Evolutionary conservation across 2,329 filamentous ascomycete species (phyloP).

Genomic region (Colletotrichum brevisporum): DNA sequence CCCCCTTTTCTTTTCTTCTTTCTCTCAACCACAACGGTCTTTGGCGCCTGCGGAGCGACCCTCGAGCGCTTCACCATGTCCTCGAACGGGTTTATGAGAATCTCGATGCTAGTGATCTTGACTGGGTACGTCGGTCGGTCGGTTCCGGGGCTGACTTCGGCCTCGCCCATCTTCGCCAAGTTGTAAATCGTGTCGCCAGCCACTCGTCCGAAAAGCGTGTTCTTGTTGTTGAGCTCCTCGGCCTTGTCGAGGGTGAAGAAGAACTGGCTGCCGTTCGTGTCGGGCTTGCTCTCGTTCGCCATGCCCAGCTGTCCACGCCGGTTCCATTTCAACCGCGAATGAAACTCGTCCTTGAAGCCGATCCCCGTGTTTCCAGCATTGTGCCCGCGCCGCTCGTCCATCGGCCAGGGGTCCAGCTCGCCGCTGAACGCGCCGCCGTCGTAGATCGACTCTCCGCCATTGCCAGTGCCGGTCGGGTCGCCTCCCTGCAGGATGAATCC

Average conservation of each 20-base stretch:
- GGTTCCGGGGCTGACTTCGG: slow-evolving; percentile 81
- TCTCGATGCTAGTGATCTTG: slow-evolving; percentile 80
- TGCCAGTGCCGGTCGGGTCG: slow-evolving; percentile 92
- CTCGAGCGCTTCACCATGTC: slow-evolving; percentile 81
- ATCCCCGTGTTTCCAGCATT: slow-evolving; percentile 73
- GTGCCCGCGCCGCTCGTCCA: slow-evolving; percentile 74
- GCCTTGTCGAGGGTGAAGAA: slow-evolving; percentile 92
- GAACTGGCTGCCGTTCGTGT: slow-evolving; percentile 96
- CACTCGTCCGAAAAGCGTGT: slow-evolving; percentile 93
- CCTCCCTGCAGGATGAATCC: slow-evolving; percentile 96
- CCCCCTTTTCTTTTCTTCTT: slow-evolving; percentile 81
- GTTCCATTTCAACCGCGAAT: slow-evolving; percentile 93
- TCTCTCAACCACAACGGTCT: slow-evolving; percentile 61
- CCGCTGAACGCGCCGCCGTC: slow-evolving; percentile 83
- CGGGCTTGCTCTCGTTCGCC: slow-evolving; percentile 85
- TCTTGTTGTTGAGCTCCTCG: slow-evolving; percentile 88
- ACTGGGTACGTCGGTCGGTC: slow-evolving; percentile 90
- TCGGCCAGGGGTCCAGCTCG: slow-evolving; percentile 80
- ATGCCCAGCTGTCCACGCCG: slow-evolving; percentile 92
- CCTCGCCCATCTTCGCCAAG: slow-evolving; percentile 91
- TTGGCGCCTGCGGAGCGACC: slow-evolving; percentile 64
- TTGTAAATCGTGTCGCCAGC: slow-evolving; percentile 98
- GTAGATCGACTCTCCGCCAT: slow-evolving; percentile 93
- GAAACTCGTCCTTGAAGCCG: slow-evolving; percentile 87
- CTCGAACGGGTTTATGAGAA: slow-evolving; percentile 85